A percentile compares a stretch with the other conserved stretches of the same genome.
Evolutionary conservation across 805 yeast genomes (phyloP).

Genomic region (Candida argentea): DNA sequence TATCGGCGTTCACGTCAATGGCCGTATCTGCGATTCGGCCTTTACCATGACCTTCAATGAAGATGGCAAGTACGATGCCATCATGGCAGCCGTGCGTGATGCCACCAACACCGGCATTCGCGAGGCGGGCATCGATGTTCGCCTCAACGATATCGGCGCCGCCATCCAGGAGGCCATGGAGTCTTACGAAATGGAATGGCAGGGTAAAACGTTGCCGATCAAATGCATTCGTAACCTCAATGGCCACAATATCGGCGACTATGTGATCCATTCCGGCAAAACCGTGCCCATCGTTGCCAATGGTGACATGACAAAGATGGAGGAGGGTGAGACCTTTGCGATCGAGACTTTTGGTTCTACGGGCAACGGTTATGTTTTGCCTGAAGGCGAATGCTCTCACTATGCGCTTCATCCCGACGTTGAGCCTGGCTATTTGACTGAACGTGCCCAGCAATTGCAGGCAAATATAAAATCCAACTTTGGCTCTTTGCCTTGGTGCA

Average conservation of each 20-base stretch:
- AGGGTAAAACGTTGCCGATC: slow-evolving; percentile 77
- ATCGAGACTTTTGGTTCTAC: slow-evolving; percentile 98
- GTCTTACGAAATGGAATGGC: slow-evolving; percentile 82
- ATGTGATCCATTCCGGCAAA: slow-evolving; percentile 86
- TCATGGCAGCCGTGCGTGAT: slow-evolving; percentile 76
- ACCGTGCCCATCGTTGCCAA: slow-evolving; percentile 93
- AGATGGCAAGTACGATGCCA: slow-evolving; percentile 69
- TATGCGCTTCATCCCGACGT: slow-evolving; percentile 43
- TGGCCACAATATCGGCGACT: slow-evolving; percentile 88
- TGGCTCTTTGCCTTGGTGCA: slow-evolving; percentile 94
- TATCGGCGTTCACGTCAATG: slow-evolving; percentile 93
- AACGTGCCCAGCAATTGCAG: slow-evolving; percentile 61
- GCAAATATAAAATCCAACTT: slow-evolving; percentile 67
- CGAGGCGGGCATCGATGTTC: slow-evolving; percentile 92
- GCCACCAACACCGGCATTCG: slow-evolving; percentile 91
- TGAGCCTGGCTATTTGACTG: slow-evolving; percentile 33
- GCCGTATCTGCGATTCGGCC: slow-evolving; percentile 90
- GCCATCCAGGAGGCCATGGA: slow-evolving; percentile 97
- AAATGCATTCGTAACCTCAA: slow-evolving; percentile 86
- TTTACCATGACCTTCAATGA: slow-evolving; percentile 84
- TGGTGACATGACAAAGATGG: slow-evolving; percentile 94
- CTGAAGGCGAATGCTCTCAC: slow-evolving; percentile 91
- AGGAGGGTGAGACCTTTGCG: slow-evolving; percentile 96
- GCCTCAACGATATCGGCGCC: slow-evolving; percentile 91
- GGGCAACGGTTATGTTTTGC: slow-evolving; percentile 82